Evolutionary conservation across 345 rosid genomes (phyloP), one percentile per base, ranked within the genome.

Genomic region (Hevea brasiliensis): DNA sequence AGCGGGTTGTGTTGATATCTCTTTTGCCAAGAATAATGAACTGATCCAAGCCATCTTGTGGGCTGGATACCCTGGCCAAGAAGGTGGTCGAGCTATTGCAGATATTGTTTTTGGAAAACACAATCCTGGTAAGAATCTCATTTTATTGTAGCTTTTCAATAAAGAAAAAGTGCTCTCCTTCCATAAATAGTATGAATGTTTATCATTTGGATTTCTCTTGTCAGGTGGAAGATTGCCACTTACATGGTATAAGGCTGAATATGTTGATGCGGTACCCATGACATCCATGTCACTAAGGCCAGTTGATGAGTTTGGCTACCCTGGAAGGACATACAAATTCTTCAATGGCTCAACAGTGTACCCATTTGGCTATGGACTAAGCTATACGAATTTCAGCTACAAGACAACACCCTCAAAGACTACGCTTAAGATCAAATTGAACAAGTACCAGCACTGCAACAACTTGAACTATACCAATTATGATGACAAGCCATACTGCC

Each of bases 11-110:
- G 75, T 89, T 1, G 94, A 89, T 59, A 77, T 89, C 53, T 65
- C 81, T 0, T 88, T 86, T 20, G 84, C 82, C 29, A 82, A 78
- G 72, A 50, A 78, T 3, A 72, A 83, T 59, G 23, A 55, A 5
- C 80, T 82, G 15, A 82, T 88, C 17, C 51, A 7, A 32, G 37
- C 37, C 37, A 32, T 32, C 37, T 32, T 32, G n/a, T 32, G 37
- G 37, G 37, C 37, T 32, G 90, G 90, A 44, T 84, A 82, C 53
- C 92, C 96, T 26, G 96, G 92, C 55, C 80, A 87, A 61, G 85
- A 87, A 69, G 97, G 97, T 7, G 94, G 90, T 6, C 81, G 6
- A 0, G 97, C 87, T 63, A 84, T 91, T 35, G 90, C 88, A 17
- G 92, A 89, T 68, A 79, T 84, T 70, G 67, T 87, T 40, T 89